These are phyloP conservation scores for Ophiorrhiza pumila DNA, from an alignment of 257 asterid genomes.

Conservation along the genomic window DNA sequence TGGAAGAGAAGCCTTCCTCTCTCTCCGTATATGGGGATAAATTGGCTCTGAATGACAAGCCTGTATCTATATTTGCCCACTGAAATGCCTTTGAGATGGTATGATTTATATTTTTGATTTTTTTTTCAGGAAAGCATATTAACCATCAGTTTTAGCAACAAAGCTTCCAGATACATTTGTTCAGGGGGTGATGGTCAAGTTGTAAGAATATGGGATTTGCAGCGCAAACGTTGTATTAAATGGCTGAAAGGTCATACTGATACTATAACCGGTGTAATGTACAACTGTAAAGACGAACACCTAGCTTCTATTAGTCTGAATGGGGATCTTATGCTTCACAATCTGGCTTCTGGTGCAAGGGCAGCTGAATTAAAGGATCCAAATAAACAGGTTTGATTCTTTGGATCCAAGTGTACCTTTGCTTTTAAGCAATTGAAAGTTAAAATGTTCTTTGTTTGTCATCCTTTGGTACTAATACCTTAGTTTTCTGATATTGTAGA, in stretches of 20 bases:
- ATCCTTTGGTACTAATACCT: slow-evolving; percentile 8
- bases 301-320: slow-evolving; percentile 92
- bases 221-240: slow-evolving; percentile 85
- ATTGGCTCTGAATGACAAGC: neutral
- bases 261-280: slow-evolving; percentile 81
- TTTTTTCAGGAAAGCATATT: slow-evolving; percentile 61
- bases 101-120: neutral
- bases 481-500: slow-evolving; percentile 27
- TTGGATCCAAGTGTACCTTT: slow-evolving; percentile 16
- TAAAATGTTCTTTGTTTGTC: slow-evolving; percentile 20
- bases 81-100: neutral
- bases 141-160: slow-evolving; percentile 89
- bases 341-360: slow-evolving; percentile 90
- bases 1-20: neutral
- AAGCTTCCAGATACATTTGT: slow-evolving; percentile 91
- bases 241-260: slow-evolving; percentile 96
- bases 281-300: slow-evolving; percentile 98
- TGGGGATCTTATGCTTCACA: slow-evolving; percentile 94
- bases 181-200: slow-evolving; percentile 94
- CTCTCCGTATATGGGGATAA: neutral
- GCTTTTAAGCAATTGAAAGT: slow-evolving; percentile 12
- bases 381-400: slow-evolving; percentile 69
- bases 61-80: neutral
- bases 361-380: slow-evolving; percentile 97
- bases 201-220: slow-evolving; percentile 97